Percentiles rank a stretch among this genome's conserved stretches.
phyloP scores from a whole-genome alignment of 2,329 filamentous ascomycete species.

The Stagonosporopsis cucurbitacearum region DNA sequence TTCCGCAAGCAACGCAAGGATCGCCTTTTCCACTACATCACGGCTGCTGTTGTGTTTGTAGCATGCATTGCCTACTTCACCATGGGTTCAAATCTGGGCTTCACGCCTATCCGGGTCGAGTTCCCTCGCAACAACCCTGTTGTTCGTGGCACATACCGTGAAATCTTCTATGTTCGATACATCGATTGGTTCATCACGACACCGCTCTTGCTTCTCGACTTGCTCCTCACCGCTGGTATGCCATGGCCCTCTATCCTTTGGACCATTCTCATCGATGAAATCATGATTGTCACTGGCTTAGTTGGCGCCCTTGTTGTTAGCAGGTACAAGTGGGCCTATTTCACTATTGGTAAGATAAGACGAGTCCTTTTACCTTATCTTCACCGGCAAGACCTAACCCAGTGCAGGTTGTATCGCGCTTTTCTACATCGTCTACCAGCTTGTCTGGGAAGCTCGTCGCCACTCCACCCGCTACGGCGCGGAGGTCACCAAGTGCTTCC shows the following conservation, averaged over 20 bases:
- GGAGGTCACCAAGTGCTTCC: constrained; percentile 61
- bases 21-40: constrained; percentile 70
- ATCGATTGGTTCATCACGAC: constrained; percentile 71
- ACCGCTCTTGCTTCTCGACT: constrained; percentile 66
- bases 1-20: constrained; percentile 62
- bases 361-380: not conserved
- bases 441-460: constrained; percentile 62
- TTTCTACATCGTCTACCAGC: constrained; percentile 66
- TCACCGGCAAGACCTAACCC: not conserved
- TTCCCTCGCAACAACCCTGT: constrained; percentile 57
- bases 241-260: constrained; percentile 70
- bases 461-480: constrained; percentile 63
- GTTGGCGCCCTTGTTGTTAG: constrained; percentile 68
- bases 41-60: constrained; percentile 63
- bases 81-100: constrained; percentile 71
- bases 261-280: constrained; percentile 66
- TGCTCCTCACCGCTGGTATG: constrained; percentile 69
- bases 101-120: constrained; percentile 67
- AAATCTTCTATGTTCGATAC: constrained; percentile 72
- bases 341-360: constrained; percentile 54
- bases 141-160: constrained; percentile 60
- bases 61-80: constrained; percentile 69
- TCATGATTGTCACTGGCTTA: constrained; percentile 72
- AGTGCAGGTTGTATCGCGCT: constrained; percentile 53
- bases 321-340: constrained; percentile 74